phyloP scores from a whole-genome alignment of 2,329 filamentous ascomycete species.

The Alternaria brassicicola region DNA sequence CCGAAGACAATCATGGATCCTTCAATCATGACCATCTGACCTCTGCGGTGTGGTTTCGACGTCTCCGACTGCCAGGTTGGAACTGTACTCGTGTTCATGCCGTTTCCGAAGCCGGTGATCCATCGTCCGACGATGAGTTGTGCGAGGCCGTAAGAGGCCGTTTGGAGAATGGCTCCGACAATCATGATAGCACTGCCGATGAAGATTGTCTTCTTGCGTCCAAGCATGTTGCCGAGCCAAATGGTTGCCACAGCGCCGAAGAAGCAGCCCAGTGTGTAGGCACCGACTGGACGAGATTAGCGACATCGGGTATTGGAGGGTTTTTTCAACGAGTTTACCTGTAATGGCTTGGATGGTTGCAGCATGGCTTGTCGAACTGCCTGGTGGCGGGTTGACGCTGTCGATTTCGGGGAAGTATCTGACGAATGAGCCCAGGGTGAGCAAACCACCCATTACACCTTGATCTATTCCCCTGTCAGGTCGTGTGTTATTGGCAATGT shows the following conservation, averaged over 20 bases:
- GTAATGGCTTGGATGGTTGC: conserved; percentile 54
- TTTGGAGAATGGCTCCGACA: conserved; percentile 65
- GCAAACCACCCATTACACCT: conserved; percentile 67
- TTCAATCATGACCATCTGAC: conserved; percentile 56
- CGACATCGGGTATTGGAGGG: conserved; percentile 21
- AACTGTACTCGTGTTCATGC: conserved; percentile 44
- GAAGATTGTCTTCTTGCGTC: conserved; percentile 63
- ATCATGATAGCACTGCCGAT: conserved; percentile 65
- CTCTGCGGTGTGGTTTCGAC: conserved; percentile 54
- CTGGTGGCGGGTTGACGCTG: conserved; percentile 43
- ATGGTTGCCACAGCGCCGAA: conserved; percentile 52
- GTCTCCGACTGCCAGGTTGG: conserved; percentile 57
- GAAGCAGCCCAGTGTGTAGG: conserved; percentile 53
- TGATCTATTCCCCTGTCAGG: conserved; percentile 32
- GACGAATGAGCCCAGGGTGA: conserved; percentile 70
- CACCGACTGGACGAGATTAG: conserved; percentile 23
- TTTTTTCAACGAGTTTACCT: conserved; percentile 19
- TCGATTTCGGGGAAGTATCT: conserved; percentile 51
- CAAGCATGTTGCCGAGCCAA: conserved; percentile 64
- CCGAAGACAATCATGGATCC: conserved; percentile 55
- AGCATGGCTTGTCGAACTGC: conserved; percentile 40
- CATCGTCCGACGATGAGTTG: conserved; percentile 57
- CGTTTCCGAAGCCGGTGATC: conserved; percentile 57
- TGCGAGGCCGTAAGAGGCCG: conserved; percentile 55
- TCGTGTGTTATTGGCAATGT: background rate